A percentile compares a stretch with the other conserved stretches of the same genome.
phyloP scores from a whole-genome alignment of 2,329 filamentous ascomycete species.

The Aspergillus ochraceus region DNA sequence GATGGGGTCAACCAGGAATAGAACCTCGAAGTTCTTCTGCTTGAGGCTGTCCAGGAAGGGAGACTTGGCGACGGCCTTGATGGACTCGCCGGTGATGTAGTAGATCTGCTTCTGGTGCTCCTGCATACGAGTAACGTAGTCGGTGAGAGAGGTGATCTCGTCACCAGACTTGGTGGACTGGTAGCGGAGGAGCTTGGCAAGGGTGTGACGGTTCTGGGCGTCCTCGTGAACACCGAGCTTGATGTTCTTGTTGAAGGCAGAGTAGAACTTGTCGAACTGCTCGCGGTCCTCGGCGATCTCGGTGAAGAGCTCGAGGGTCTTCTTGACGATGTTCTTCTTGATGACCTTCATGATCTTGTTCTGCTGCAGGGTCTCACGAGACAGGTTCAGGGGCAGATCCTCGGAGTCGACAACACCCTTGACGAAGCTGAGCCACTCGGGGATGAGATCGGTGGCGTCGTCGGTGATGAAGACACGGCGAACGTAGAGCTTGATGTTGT shows the following conservation, averaged over 20 bases:
- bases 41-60: conserved; percentile 98
- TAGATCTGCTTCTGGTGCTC: conserved; percentile 99
- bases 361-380: conserved; percentile 99
- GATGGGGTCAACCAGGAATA: conserved; percentile 99
- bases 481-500: conserved; percentile 99
- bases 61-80: conserved; percentile 97
- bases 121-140: conserved; percentile 99
- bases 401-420: conserved; percentile 99
- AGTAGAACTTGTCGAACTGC: conserved; percentile 99
- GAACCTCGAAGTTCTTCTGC: conserved; percentile 98
- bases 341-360: conserved; percentile 99
- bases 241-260: conserved; percentile 99
- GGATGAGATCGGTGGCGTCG: conserved; percentile 97
- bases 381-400: conserved; percentile 98
- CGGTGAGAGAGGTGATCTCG: conserved; percentile 87
- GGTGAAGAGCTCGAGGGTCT: conserved; percentile 98
- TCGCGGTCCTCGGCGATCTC: conserved; percentile 99
- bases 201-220: conserved; percentile 86
- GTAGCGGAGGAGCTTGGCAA: conserved; percentile 99
- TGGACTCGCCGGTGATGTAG: conserved; percentile 99
- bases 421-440: conserved; percentile 98
- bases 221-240: conserved; percentile 99
- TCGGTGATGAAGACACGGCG: conserved; percentile 99
- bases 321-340: conserved; percentile 99
- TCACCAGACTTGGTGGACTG: conserved; percentile 98